Base-by-base conservation (phyloP, 345 rosid genomes). In the Anastatica hierochuntica region DNA sequence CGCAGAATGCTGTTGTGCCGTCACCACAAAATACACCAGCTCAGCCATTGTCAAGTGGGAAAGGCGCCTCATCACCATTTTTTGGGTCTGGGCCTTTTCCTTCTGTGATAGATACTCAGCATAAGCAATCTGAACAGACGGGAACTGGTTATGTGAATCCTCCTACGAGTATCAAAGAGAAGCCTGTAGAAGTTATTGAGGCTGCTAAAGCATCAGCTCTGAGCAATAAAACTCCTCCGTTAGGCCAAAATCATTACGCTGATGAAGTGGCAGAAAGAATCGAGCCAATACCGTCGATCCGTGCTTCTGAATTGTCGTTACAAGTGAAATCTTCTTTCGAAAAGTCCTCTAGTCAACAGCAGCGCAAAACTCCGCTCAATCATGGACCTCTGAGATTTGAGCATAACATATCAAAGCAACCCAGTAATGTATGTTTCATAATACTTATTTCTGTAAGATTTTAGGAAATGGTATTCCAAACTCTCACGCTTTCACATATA, bases 401-500 rank as follows among this genome's bases (percentile, higher is more conserved):
- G 63, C 79, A 84, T 37, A 69, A 66, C 68, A 60, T 79, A 57
- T 75, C 82, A 55, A 84, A 82, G 63, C 85, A 87, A 67, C 77
- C 76, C 71, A 76, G 81, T 66, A 90, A 80, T 72, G 95, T 90
- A 72, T 61, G 63, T 49, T 24, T 44, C 21, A 8, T 62, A 53
- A 37, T 41, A 27, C 27, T 38, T 14, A n/a, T n/a, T 29, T 52
- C 30, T 67, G 44, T 59, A 21, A 21, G 24, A 36, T 36, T 37
- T 23, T 35, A 34, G 46, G 40, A 41, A 23, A 41, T 36, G 23
- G 45, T 56, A 8, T 42, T 17, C 63, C 9, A 7, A 19, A n/a
- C n/a, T n/a, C 59, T 67, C 37, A 67, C 43, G 49, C 35, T 51
- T 48, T 18, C 30, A 49, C 21, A 37, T n/a, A n/a, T n/a, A n/a